phyloP scores from a whole-genome alignment of 129 eudicot genomes.

The Saussurea involucrata region DNA sequence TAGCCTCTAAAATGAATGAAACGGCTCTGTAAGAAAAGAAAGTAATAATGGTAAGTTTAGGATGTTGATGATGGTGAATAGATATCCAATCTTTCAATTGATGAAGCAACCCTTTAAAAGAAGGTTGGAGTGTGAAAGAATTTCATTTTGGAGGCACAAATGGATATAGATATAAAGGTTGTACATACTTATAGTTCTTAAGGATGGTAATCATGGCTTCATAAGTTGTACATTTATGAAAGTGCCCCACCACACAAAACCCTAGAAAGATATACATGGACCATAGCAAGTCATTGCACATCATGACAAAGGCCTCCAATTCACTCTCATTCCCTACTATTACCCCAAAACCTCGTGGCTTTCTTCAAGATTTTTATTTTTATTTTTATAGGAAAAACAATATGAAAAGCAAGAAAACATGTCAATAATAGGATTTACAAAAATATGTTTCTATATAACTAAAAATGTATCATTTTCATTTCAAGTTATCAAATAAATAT shows the following conservation, averaged over 20 bases:
- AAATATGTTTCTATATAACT: no score
- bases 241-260: slow-evolving; percentile 14
- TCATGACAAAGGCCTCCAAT: slow-evolving; percentile 4
- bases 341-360: background rate
- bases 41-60: background rate
- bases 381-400: background rate
- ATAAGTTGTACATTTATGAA: slow-evolving; percentile 4
- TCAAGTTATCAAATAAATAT: no score
- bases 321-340: background rate
- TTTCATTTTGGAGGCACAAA: slow-evolving; percentile 12
- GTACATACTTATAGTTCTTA: background rate
- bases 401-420: background rate
- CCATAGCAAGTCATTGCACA: slow-evolving; percentile 21
- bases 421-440: background rate
- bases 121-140: slow-evolving; percentile 20
- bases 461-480: no score
- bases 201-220: slow-evolving; percentile 6
- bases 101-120: background rate
- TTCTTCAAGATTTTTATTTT: background rate
- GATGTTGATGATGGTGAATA: background rate
- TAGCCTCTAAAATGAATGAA: no score
- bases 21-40: no score
- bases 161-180: slow-evolving; percentile 7
- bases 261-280: slow-evolving; percentile 26
- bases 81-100: background rate